Base-by-base conservation (phyloP, 305 asterid species). In the Fraxinus floribunda region DNA sequence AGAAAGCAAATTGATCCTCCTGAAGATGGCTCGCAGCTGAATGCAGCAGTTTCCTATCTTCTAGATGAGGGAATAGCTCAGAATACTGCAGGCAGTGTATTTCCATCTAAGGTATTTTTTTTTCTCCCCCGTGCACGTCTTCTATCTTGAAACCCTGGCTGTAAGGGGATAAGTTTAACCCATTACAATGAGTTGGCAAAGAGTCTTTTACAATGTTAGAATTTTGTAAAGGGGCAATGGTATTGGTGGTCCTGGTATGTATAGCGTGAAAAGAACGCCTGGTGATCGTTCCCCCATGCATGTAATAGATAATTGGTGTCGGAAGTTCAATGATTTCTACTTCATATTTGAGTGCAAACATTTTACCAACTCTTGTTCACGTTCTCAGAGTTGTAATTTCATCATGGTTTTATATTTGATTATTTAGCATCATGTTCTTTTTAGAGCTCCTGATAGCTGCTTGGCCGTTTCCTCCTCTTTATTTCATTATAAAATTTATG, bases 81-180 rank as follows among this genome's bases (percentile, higher is more conserved):
- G 85, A 95, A 95, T 86, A 93, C 97, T 75, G 82, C 98, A 20
- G 98, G 98, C 85, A 93, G 98, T 85, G 97, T 95, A 49, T 94
- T 94, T 88, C 64, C 87, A 76, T 87, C 93, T 62, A 94, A 95
- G 97, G 99, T 95, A 89, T 77, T 62, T n/a, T 79, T 84, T 41
- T 41, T 73, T 57, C 68, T 84, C 76, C 64, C 81, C 68, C 11
- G 7, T 68, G 64, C 26, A 73, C n/a, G 49, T 36, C 15, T 71
- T 79, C 84, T 77, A 36, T 75, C 26, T 11, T 78, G 35, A 18
- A 32, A 60, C 39, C 55, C 77, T 24, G 46, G 82, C 79, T 80
- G 26, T 41, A 52, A 77, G 49, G 68, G 49, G 79, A 57, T 29
- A 38, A 70, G 64, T 15, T 38, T 13, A 22, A 57, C 72, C 36